phyloP scores from a whole-genome alignment of 805 yeast genomes.

The Starmerella potacharoeniae region DNA sequence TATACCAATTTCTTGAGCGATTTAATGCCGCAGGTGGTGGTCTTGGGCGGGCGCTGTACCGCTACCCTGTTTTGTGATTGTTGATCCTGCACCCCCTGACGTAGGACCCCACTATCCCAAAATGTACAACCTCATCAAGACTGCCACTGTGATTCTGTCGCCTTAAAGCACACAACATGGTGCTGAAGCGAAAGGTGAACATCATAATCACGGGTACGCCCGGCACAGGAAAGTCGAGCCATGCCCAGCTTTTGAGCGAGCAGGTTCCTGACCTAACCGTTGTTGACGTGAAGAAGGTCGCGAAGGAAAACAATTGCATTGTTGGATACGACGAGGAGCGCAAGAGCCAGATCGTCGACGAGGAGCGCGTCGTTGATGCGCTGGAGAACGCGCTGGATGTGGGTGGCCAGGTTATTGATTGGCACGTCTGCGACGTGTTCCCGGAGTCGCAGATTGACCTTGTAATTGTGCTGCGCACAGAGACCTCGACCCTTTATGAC shows the following conservation, averaged over 20 bases:
- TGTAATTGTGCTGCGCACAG: conserved; percentile 77
- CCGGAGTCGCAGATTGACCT: conserved; percentile 88
- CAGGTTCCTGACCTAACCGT: conserved; percentile 41
- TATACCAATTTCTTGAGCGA: neutral
- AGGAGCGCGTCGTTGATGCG: conserved; percentile 72
- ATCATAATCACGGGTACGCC: conserved; percentile 93
- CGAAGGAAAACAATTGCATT: conserved; percentile 62
- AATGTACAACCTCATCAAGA: neutral
- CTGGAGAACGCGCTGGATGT: conserved; percentile 64
- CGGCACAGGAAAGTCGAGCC: conserved; percentile 76
- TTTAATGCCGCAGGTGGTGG: neutral
- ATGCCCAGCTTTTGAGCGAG: conserved; percentile 46
- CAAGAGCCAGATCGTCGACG: conserved; percentile 83
- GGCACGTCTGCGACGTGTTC: conserved; percentile 95
- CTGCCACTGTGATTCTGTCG: neutral
- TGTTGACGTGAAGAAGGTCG: conserved; percentile 67
- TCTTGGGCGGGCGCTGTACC: neutral
- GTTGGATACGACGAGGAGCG: conserved; percentile 79
- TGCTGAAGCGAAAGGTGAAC: conserved; percentile 38
- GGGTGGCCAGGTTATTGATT: conserved; percentile 88
- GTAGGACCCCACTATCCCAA: neutral
- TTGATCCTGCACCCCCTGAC: neutral
- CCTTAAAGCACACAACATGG: conserved; percentile 11
- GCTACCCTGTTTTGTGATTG: neutral
- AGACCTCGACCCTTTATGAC: conserved; percentile 59